Conservation (phyloP, 1,284 basidiomycete species). For the Rhizopogon hawkerae region DNA sequence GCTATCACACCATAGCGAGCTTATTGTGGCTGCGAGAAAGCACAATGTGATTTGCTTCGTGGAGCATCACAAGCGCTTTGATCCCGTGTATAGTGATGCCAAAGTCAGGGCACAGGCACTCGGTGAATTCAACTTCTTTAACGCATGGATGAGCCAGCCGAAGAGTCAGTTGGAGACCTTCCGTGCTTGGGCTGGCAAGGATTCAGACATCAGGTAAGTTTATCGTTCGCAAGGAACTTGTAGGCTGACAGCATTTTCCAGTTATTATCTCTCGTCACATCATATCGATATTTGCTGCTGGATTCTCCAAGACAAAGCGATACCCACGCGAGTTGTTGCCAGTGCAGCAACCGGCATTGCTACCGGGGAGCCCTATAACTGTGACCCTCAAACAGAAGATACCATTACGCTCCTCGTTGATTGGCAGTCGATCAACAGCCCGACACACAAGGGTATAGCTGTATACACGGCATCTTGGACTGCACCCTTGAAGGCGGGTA, state of each 20-base stretch:
- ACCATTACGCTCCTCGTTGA: slow-evolving; percentile 92
- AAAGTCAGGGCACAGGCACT: slow-evolving; percentile 65
- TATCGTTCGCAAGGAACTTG: neutral
- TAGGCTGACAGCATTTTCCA: slow-evolving; percentile 24
- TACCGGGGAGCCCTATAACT: slow-evolving; percentile 77
- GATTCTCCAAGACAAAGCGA: slow-evolving; percentile 77
- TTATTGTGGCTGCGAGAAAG: slow-evolving; percentile 68
- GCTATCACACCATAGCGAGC: slow-evolving; percentile 71
- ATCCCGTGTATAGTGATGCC: slow-evolving; percentile 90
- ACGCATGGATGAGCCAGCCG: slow-evolving; percentile 90
- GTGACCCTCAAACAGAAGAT: slow-evolving; percentile 80
- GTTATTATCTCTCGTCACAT: slow-evolving; percentile 91
- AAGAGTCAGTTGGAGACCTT: slow-evolving; percentile 92
- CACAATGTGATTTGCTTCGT: slow-evolving; percentile 85
- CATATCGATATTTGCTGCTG: slow-evolving; percentile 90
- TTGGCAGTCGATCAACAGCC: slow-evolving; percentile 73
- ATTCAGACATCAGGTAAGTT: slow-evolving; percentile 75
- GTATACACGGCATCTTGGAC: slow-evolving; percentile 93
- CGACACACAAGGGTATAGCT: slow-evolving; percentile 66
- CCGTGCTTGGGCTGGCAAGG: slow-evolving; percentile 89
- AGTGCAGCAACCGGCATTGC: slow-evolving; percentile 87
- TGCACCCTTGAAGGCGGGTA: slow-evolving; percentile 66
- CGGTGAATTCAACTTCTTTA: slow-evolving; percentile 91
- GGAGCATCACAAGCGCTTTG: slow-evolving; percentile 84
- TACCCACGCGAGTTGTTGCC: slow-evolving; percentile 79